Evolutionary conservation across 2,329 filamentous ascomycete genomes (phyloP).

Genomic region (Neonectria sp.): DNA sequence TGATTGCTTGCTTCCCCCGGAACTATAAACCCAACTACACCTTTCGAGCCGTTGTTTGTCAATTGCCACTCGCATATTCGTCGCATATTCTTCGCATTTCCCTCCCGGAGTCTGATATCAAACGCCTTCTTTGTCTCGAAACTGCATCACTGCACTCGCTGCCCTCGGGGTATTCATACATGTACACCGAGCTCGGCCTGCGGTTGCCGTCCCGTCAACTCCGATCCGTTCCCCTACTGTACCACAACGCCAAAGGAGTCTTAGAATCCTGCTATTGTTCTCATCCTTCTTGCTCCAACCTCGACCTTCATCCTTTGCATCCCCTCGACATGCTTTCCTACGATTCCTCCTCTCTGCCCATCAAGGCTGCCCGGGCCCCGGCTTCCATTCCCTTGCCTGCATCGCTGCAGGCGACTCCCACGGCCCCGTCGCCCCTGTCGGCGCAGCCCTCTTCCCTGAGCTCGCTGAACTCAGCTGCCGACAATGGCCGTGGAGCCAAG

Average conservation of each 20-base stretch:
- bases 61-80: constrained; percentile 9
- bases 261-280: constrained; percentile 27
- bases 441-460: constrained; percentile 29
- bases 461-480: constrained; percentile 49
- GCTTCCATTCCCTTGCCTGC: constrained; percentile 44
- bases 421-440: constrained; percentile 39
- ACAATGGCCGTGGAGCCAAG: constrained; percentile 49
- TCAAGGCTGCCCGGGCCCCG: constrained; percentile 57
- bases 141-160: constrained; percentile 1
- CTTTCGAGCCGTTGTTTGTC: constrained; percentile 16
- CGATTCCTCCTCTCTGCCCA: constrained; percentile 61
- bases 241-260: constrained; percentile 33
- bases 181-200: constrained; percentile 37
- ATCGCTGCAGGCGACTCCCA: constrained; percentile 39
- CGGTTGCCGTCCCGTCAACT: constrained; percentile 34
- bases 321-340: constrained; percentile 64
- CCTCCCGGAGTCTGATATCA: neutral
- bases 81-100: neutral
- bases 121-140: constrained; percentile 15
- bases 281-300: constrained; percentile 18
- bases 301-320: constrained; percentile 17
- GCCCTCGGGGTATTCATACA: constrained; percentile 23
- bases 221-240: constrained; percentile 23
- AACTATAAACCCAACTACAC: constrained; percentile 10
- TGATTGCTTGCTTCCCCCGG: neutral